Evolutionary conservation across 495 filamentous ascomycete genomes (phyloP), one percentile per base, ranked within the genome.

Genomic region (Glonium stellatum): DNA sequence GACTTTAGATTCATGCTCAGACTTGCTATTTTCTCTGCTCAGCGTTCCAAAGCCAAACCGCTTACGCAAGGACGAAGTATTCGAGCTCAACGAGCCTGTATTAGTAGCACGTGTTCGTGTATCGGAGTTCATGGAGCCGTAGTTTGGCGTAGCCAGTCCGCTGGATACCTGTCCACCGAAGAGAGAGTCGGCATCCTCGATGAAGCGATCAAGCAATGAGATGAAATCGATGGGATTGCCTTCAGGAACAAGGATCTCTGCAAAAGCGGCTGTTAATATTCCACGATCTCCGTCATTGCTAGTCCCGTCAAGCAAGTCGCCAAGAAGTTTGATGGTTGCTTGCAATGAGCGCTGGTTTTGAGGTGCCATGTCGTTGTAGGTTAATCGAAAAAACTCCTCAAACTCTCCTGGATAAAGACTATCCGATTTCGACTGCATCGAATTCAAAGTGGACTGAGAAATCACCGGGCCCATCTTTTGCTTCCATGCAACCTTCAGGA

Each of bases 251-350:
- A 98, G 77, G 51, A 96, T 77, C 66, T 97, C 93, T 1, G 92
- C 86, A 74, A 98, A 97, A 13, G 90, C 89, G 27, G 88, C 85
- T 1, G 90, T 97, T 66, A 98, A 73, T 50, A 89, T 88, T 27
- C 93, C 93, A 36, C 92, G 83, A 69, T 97, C 92, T 50, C 90
- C 89, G 67, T 96, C 93, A 70, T 93, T 96, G 11, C 87, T 87
- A 61, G 92, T 95, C n/a, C 89, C 92, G 60, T 96, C 92, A 12
- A 97, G 81, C 15, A 98, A 60, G 66, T 96, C 90, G 1, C 88
- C 85, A 23, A 98, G 81, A 35, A 97, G 80, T 52, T 88, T 89
- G 63, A 97, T 83, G 36, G 95, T 83, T 11, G 84, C 84, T 35
- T 86, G 86, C 64, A 97, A 87, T 3, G 91, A 92, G 57, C 93